Evolutionary conservation across 805 yeast species (phyloP), one percentile per base, ranked within the genome.

Genomic region (Candida broadrunensis): DNA sequence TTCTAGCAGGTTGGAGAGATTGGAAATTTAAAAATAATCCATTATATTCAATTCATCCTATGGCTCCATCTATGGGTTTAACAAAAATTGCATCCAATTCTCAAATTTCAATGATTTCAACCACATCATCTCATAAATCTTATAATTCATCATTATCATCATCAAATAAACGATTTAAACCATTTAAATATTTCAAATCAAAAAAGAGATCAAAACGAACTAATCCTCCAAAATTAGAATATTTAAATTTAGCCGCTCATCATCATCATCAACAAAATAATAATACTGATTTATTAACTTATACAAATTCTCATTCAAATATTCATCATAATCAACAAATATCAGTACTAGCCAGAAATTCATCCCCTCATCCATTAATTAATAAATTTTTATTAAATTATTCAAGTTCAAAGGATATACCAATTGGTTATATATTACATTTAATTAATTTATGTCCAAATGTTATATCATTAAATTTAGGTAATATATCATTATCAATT

Each of bases 1-100:
- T 81, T 2, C 61, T 76, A 37, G 96, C 96, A 0, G 84, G 91
- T 8, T 88, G 97, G 97, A 73, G 96, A 56, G 96, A 88, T 58
- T 88, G 96, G 95, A 84, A 87, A 53, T 83, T 75, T 52, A 74
- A 87, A 46, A 77, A 75, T 38, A 89, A 84, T 60, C 87, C 91
- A 1, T 58, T 85, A 26, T 83, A 83, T 54, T 55, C 70, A 1
- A 45, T 62, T 31, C 54, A 48, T 37, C 51, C 58, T 2, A 49
- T 54, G 3, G 38, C 45, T n/a, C 46, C 60, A 1, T 36, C 48
- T 6, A 41, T 50, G 6, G 43, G 38, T 14, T 47, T 53, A 21
- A 47, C 53, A 4, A 48, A 48, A 33, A 44, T 51, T 21, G 23
- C 44, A 2, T 43, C 54, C 3, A 49, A 48, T 42, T 48, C 61